Percentiles rank a stretch among this genome's conserved stretches.
phyloP scores from a whole-genome alignment of 768 basidiomycete genomes.

The Boletales sp. region DNA sequence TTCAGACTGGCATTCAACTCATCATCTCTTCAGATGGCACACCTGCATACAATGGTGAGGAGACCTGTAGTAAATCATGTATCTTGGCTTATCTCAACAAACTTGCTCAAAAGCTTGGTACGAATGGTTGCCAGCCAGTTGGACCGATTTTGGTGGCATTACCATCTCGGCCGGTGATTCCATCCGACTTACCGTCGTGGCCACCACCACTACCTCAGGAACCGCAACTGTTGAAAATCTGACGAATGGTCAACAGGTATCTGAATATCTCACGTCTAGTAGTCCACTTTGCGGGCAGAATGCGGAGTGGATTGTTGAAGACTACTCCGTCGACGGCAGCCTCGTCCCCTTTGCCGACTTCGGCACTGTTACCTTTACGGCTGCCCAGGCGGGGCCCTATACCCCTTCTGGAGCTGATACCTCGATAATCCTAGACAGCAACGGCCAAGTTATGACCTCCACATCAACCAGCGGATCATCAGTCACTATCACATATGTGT shows the following conservation, averaged over 20 bases:
- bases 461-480: not conserved
- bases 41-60: not conserved
- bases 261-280: not conserved
- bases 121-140: not conserved
- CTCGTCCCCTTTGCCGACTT: not conserved
- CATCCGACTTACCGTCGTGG: not conserved
- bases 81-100: not conserved
- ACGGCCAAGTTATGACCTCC: not conserved
- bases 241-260: not conserved
- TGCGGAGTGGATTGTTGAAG: conserved; percentile 4
- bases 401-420: not conserved
- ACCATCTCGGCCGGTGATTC: not conserved
- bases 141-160: not conserved
- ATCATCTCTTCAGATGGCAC: not conserved
- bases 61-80: not conserved
- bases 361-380: not conserved
- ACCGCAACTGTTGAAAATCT: not conserved
- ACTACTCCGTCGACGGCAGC: not conserved
- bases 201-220: not conserved
- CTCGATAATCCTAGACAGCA: not conserved
- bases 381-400: not conserved
- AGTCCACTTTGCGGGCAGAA: not conserved
- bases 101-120: not conserved
- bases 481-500: not conserved
- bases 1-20: conserved; percentile 3